These are phyloP conservation scores for Leccinum incarnatum DNA, from an alignment of 768 basidiomycete genomes.

Conservation along the genomic window DNA sequence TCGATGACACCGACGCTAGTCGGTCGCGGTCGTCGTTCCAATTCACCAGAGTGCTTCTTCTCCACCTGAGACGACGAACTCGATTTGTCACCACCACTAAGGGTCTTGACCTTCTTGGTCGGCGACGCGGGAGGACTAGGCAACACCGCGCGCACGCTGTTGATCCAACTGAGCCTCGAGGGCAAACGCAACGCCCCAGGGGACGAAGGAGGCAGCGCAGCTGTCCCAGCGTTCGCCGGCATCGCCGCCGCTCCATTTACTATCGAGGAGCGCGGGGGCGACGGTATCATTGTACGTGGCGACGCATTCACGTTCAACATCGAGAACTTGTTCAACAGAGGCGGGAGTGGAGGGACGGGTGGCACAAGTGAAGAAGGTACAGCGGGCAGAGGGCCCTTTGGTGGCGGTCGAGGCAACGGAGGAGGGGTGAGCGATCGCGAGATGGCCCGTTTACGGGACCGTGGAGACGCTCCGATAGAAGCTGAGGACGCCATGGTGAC, in stretches of 20 bases:
- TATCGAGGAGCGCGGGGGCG: slow-evolving; percentile 9
- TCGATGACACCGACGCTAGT: slow-evolving; percentile 32
- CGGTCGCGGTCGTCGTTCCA: slow-evolving; percentile 18
- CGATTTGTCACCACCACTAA: not conserved
- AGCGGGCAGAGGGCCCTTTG: slow-evolving; percentile 30
- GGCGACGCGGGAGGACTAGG: slow-evolving; percentile 33
- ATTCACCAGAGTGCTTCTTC: slow-evolving; percentile 6
- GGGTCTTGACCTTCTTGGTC: slow-evolving; percentile 6
- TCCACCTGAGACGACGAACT: slow-evolving; percentile 8
- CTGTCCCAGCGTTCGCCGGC: not conserved
- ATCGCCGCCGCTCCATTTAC: slow-evolving; percentile 1
- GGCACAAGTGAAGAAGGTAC: slow-evolving; percentile 20
- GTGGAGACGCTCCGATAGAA: slow-evolving; percentile 14
- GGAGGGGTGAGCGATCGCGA: slow-evolving; percentile 29
- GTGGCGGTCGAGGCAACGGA: slow-evolving; percentile 27
- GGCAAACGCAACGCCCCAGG: slow-evolving; percentile 32
- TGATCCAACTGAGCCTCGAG: slow-evolving; percentile 31
- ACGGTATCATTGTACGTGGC: slow-evolving; percentile 1
- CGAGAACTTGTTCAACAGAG: slow-evolving; percentile 18
- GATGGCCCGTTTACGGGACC: slow-evolving; percentile 19
- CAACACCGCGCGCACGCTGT: slow-evolving; percentile 22
- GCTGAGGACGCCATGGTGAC: not conserved
- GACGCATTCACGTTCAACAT: slow-evolving; percentile 8
- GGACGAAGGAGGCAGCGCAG: slow-evolving; percentile 24
- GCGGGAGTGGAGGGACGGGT: slow-evolving; percentile 28